Conservation (phyloP, 805 yeast species). For the Wickerhamiella qilinensis region DNA sequence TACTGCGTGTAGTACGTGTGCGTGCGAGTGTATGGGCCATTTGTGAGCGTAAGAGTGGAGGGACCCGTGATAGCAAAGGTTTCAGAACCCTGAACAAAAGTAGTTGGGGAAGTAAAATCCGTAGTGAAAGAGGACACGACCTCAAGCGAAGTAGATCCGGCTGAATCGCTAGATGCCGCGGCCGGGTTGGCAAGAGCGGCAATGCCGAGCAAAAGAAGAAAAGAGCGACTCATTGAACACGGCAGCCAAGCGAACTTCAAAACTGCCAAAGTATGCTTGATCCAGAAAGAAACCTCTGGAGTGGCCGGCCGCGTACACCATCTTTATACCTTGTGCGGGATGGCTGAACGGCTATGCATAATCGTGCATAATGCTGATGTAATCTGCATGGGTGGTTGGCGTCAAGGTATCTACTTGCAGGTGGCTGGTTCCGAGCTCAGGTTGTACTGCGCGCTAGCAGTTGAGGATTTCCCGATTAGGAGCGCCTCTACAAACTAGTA, state of each 20-base stretch:
- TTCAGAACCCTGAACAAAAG: constrained; percentile 37
- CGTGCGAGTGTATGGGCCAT: constrained; percentile 13
- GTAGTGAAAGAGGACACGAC: constrained; percentile 36
- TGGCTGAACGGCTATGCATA: not conserved
- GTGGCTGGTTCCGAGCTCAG: not conserved
- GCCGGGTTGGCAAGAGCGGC: not conserved
- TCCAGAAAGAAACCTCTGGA: no score
- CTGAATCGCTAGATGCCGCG: not conserved
- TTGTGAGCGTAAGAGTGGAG: constrained; percentile 6
- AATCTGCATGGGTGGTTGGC: not conserved
- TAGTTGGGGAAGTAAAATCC: constrained; percentile 57
- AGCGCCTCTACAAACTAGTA: no score
- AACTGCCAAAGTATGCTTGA: not conserved
- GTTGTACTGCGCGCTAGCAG: no score
- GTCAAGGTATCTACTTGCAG: not conserved
- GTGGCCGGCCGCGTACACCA: no score
- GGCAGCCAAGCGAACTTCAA: not conserved
- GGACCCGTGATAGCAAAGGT: constrained; percentile 28
- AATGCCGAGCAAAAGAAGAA: not conserved
- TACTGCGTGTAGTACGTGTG: constrained; percentile 15
- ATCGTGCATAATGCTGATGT: not conserved
- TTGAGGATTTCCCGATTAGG: no score
- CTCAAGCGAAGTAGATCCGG: constrained; percentile 2
- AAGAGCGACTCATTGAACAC: not conserved
- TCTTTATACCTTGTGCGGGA: no score